Evolutionary conservation across 306 rosid genomes (phyloP).

Genomic region (Lotus japonicus): DNA sequence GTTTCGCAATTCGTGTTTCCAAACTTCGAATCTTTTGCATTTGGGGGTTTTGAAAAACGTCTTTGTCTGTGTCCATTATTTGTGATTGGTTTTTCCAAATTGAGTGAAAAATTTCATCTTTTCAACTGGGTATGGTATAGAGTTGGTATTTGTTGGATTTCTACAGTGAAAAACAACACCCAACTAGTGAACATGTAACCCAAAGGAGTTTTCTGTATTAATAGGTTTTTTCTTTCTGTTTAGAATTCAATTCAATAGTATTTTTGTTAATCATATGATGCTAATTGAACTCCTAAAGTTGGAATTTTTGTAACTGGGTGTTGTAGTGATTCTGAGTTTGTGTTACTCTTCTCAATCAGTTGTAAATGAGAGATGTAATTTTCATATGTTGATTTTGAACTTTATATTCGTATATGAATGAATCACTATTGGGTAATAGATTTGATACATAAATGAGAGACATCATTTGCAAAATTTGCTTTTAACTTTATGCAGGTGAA

Average conservation of each 20-base stretch:
- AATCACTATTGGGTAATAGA: neutral
- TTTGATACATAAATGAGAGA: neutral
- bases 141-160: conserved; percentile 1
- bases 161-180: neutral
- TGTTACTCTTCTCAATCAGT: neutral
- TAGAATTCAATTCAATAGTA: neutral
- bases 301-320: too few species aligned
- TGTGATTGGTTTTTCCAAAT: too few species aligned
- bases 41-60: neutral
- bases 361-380: too few species aligned
- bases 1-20: neutral
- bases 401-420: neutral
- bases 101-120: too few species aligned
- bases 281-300: too few species aligned
- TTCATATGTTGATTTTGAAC: neutral
- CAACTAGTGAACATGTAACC: too few species aligned
- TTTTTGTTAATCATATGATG: neutral
- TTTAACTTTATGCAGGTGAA: conserved; percentile 25
- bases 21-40: neutral
- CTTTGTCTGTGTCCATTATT: too few species aligned
- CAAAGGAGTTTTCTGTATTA: neutral
- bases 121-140: neutral
- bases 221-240: neutral
- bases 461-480: neutral
- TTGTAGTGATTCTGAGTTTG: neutral